Evolutionary conservation across 768 basidiomycete genomes (phyloP), one percentile per base, ranked within the genome.

Genomic region (Pleurotus tuoliensis): DNA sequence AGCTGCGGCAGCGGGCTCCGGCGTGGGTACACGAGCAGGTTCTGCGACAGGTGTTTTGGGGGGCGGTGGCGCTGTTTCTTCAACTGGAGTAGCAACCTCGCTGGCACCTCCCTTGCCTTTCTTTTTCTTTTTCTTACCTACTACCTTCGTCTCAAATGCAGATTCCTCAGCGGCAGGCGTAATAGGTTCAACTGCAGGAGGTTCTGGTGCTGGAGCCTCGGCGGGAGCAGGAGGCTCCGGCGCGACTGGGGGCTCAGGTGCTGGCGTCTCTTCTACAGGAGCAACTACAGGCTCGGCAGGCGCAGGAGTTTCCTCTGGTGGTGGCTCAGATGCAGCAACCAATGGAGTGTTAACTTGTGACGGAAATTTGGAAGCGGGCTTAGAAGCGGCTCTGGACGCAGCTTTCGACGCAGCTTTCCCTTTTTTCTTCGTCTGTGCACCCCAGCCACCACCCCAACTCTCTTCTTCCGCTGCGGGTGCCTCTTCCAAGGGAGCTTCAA

Each of bases 271-370:
- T 25, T 1, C 24, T 25, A 25, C 24, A 25, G 24, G 24, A 25
- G 24, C 46, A 47, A 2, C 18, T 47, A 16, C 20, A 24, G 3
- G 46, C n/a, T 16, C 46, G 12, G 46, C 18, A 25, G 24, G 24
- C 5, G 24, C 24, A 25, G 24, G 40, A 16, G 40, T 41, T 16
- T 41, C 40, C 15, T 30, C 27, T 39, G 50, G 12, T 27, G 47
- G 25, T 8, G 47, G 11, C 30, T 48, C 22, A 12, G 47, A 22
- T 5, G 47, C 15, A 18, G 13, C 50, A 3, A 52, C 50, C 30
- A 39, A 18, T 8, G 50, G 50, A 20, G 50, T 52, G 20, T 52
- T 52, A 20, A 52, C 34, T 20, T 52, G 37, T 16, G 50, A 52
- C 24, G 50, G n/a, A 15, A 22, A 7, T 16, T 52, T 52, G 6